phyloP scores from a whole-genome alignment of 2,329 filamentous ascomycete genomes.

The Byssothecium circinans region DNA sequence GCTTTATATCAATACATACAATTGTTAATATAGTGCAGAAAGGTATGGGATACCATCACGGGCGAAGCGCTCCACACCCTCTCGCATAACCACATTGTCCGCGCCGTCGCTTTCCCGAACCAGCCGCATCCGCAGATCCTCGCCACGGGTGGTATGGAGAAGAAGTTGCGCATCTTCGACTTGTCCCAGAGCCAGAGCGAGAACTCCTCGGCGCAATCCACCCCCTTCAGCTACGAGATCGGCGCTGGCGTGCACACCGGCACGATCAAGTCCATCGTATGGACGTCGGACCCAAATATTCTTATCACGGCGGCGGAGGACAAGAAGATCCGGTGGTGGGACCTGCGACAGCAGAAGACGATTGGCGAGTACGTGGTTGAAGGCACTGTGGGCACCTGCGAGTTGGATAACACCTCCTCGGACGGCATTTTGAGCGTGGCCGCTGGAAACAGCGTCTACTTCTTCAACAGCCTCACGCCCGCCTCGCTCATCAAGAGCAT shows the following conservation, averaged over 20 bases:
- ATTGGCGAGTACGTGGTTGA: slow-evolving; percentile 79
- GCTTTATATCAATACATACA: background rate
- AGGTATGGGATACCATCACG: slow-evolving; percentile 95
- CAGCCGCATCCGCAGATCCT: slow-evolving; percentile 77
- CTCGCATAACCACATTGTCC: slow-evolving; percentile 92
- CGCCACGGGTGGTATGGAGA: slow-evolving; percentile 92
- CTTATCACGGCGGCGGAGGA: slow-evolving; percentile 89
- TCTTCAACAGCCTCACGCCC: slow-evolving; percentile 77
- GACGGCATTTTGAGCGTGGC: slow-evolving; percentile 83
- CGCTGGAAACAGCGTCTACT: slow-evolving; percentile 91
- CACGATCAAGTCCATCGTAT: slow-evolving; percentile 94
- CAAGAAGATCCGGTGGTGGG: slow-evolving; percentile 92
- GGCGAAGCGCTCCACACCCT: slow-evolving; percentile 86
- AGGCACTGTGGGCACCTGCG: slow-evolving; percentile 86
- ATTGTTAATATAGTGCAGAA: slow-evolving; percentile 59
- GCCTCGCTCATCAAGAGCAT: slow-evolving; percentile 75
- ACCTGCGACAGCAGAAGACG: slow-evolving; percentile 74
- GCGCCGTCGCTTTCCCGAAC: slow-evolving; percentile 79
- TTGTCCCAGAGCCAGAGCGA: slow-evolving; percentile 60
- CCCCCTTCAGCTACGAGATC: slow-evolving; percentile 78
- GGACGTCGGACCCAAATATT: slow-evolving; percentile 85
- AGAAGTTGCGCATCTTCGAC: slow-evolving; percentile 94
- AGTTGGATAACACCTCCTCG: slow-evolving; percentile 66
- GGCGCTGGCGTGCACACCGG: slow-evolving; percentile 80
- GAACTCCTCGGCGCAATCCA: slow-evolving; percentile 37